These are phyloP conservation scores for Yarrowia hollandica DNA, from an alignment of 805 yeast species.

Conservation along the genomic window DNA sequence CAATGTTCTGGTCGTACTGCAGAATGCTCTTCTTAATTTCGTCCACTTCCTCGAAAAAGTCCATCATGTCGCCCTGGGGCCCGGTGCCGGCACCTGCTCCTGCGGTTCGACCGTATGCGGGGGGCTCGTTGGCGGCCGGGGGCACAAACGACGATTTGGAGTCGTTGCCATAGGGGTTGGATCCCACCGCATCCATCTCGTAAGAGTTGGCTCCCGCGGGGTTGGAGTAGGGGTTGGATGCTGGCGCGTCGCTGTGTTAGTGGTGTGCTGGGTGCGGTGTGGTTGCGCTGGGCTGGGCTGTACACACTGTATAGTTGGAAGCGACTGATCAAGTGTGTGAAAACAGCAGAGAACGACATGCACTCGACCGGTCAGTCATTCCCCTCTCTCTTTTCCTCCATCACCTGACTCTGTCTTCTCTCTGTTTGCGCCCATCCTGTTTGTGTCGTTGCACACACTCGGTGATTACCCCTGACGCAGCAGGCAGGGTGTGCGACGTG, in stretches of 20 bases:
- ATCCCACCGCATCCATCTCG: constrained; percentile 28
- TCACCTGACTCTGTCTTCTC: too few relatives aligned
- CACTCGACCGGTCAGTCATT: too few relatives aligned
- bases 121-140: constrained; percentile 19
- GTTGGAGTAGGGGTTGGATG: constrained; percentile 27
- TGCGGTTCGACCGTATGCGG: constrained; percentile 6
- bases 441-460: too few relatives aligned
- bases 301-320: constrained; percentile 1
- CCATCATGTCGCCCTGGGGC: constrained; percentile 52
- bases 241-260: constrained; percentile 26
- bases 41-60: constrained; percentile 68
- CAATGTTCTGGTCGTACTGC: constrained; percentile 67
- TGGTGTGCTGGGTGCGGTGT: background rate
- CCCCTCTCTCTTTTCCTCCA: too few relatives aligned
- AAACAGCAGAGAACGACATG: too few relatives aligned
- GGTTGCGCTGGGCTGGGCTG: background rate
- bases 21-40: constrained; percentile 66
- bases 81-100: background rate
- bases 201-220: constrained; percentile 27
- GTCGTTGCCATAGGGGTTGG: constrained; percentile 21
- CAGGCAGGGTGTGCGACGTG: too few relatives aligned
- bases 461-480: too few relatives aligned
- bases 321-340: too few relatives aligned
- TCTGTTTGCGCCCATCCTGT: too few relatives aligned
- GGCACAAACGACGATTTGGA: constrained; percentile 13